Evolutionary conservation across 352 stramenopile species (phyloP).

Genomic region (Pythium apleroticum): DNA sequence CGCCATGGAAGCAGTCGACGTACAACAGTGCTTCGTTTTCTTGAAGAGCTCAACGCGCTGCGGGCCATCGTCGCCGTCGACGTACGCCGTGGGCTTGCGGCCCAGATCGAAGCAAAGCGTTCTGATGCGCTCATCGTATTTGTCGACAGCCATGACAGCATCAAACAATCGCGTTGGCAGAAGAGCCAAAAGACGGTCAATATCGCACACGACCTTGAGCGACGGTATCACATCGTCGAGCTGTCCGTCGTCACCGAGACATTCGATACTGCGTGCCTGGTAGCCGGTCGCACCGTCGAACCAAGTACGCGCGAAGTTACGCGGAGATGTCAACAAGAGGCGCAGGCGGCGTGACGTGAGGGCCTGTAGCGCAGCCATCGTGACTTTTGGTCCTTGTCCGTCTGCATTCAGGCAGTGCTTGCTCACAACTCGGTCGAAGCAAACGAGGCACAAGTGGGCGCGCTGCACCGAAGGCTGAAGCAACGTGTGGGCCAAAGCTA

Average conservation of each 20-base stretch:
- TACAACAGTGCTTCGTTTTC: conserved; percentile 12
- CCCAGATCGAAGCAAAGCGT: conserved; percentile 15
- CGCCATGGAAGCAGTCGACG: conserved; percentile 23
- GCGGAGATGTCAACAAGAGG: neutral
- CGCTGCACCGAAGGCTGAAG: conserved; percentile 21
- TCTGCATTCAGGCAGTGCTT: conserved; percentile 12
- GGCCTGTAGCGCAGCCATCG: neutral
- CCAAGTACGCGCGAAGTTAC: conserved; percentile 5
- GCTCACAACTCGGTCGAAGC: conserved; percentile 11
- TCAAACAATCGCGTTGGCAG: conserved; percentile 13
- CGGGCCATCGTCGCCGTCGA: conserved; percentile 1
- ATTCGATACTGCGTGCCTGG: conserved; percentile 7
- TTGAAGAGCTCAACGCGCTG: conserved; percentile 16
- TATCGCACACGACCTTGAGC: conserved; percentile 16
- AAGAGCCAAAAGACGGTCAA: conserved; percentile 22
- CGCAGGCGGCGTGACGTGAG: conserved; percentile 9
- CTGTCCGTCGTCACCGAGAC: neutral
- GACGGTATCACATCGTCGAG: neutral
- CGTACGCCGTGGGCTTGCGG: conserved; percentile 11
- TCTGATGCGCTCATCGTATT: conserved; percentile 13
- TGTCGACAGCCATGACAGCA: conserved; percentile 10
- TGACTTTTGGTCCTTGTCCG: neutral
- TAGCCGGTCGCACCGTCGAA: neutral
- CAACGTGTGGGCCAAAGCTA: conserved; percentile 9
- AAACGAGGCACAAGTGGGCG: conserved; percentile 23